These are phyloP conservation scores for Boechera stricta DNA, from an alignment of 345 rosid species.

Conservation along the genomic window DNA sequence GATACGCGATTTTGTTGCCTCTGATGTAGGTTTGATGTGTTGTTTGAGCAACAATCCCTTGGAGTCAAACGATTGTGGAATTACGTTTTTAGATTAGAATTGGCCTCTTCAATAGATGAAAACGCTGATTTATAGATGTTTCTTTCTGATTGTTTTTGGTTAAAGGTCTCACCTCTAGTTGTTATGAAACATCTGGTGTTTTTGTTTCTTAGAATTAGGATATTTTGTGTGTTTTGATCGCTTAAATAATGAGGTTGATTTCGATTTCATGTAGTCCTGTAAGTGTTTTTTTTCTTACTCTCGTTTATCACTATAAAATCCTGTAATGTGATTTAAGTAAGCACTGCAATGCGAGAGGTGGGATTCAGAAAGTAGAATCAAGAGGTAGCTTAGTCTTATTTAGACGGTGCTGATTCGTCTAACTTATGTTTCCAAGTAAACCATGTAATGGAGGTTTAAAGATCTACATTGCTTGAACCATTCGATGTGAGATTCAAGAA, in stretches of 20 bases:
- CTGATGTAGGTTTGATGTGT: neutral
- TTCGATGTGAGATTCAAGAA: neutral
- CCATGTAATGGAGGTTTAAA: neutral
- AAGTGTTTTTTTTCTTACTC: neutral
- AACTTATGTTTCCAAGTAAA: slow-evolving; percentile 2
- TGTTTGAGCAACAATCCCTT: neutral
- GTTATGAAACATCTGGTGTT: neutral
- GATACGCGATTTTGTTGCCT: slow-evolving; percentile 9
- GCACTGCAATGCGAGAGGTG: neutral
- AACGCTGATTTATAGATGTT: neutral
- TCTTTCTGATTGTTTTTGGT: neutral
- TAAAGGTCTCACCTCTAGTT: neutral
- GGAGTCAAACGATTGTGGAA: neutral
- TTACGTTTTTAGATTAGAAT: neutral
- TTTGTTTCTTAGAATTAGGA: neutral
- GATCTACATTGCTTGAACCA: neutral
- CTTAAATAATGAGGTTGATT: neutral
- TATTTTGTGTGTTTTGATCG: neutral
- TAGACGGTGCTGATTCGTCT: neutral
- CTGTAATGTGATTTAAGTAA: neutral
- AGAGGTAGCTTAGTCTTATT: neutral
- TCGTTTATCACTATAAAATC: neutral
- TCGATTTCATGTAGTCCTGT: neutral
- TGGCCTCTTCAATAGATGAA: neutral
- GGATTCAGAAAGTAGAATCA: neutral